phyloP scores from a whole-genome alignment of 2,329 filamentous ascomycete genomes.

The Thermothelomyces thermophilus region DNA sequence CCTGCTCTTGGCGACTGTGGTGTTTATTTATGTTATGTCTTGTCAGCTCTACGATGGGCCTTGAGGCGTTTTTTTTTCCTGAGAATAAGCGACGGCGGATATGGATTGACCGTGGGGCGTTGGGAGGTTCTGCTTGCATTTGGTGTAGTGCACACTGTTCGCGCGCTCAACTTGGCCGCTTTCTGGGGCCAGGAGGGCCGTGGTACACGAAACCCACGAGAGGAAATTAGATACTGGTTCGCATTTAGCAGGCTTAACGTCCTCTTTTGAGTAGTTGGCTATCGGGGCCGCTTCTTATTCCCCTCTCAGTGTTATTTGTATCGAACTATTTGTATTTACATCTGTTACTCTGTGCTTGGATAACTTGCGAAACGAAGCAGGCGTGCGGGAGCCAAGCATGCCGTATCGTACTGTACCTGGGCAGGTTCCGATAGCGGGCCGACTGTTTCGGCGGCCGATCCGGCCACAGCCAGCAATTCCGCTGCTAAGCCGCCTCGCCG shows the following conservation, averaged over 20 bases:
- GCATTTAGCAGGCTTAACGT: too few species aligned
- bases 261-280: too few species aligned
- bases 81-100: constrained; percentile 1
- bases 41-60: neutral
- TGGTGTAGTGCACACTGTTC: neutral
- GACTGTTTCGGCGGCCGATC: neutral
- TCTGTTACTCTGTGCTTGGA: too few species aligned
- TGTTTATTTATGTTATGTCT: neutral
- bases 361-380: too few species aligned
- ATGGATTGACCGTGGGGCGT: neutral
- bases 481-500: neutral
- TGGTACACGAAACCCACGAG: too few species aligned
- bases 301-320: too few species aligned
- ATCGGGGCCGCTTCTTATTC: too few species aligned
- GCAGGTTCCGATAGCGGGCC: constrained; percentile 8
- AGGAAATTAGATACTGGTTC: too few species aligned
- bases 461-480: neutral
- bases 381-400: too few species aligned
- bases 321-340: too few species aligned
- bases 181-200: too few species aligned
- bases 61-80: neutral
- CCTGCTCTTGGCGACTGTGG: neutral
- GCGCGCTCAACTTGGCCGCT: neutral
- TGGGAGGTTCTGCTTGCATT: neutral
- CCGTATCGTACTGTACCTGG: too few species aligned